A percentile compares a stretch with the other conserved stretches of the same genome.
Conservation (phyloP, 495 filamentous ascomycete species). For the Cudoniella acicularis region DNA sequence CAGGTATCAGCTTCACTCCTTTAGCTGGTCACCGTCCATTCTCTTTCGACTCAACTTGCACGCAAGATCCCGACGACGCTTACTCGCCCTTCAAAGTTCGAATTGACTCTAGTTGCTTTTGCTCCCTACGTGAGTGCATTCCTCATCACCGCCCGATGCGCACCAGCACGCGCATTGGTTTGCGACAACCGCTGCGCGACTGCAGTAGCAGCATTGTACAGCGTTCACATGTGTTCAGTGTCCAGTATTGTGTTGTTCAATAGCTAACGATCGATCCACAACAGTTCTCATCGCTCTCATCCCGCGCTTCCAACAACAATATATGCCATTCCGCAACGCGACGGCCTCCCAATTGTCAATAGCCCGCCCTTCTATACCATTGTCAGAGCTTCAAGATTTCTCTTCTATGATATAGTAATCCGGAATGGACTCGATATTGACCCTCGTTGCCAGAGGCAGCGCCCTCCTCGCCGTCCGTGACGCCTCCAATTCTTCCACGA, state of each 20-base stretch:
- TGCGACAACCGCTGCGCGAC: not conserved
- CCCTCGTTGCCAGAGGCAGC: conserved; percentile 41
- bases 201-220: not conserved
- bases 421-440: conserved; percentile 20
- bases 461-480: conserved; percentile 37
- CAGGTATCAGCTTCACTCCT: conserved; percentile 23
- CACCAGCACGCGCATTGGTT: not conserved
- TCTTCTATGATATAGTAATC: not conserved
- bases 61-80: not conserved
- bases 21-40: conserved; percentile 49
- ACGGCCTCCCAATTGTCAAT: not conserved
- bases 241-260: too few relatives aligned
- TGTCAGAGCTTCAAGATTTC: conserved; percentile 2
- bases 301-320: not conserved
- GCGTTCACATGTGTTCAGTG: too few relatives aligned
- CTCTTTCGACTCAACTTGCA: conserved; percentile 28
- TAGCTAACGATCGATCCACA: too few relatives aligned
- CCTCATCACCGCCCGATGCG: conserved; percentile 1
- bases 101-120: not conserved
- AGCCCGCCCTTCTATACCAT: not conserved
- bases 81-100: not conserved
- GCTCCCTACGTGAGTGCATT: conserved; percentile 21
- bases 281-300: not conserved
- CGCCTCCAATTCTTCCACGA: conserved; percentile 33
- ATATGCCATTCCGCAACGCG: not conserved